Percentiles rank a stretch among this genome's conserved stretches.
Evolutionary conservation across 352 stramenopile species (phyloP).

Genomic region (Pythium apleroticum): DNA sequence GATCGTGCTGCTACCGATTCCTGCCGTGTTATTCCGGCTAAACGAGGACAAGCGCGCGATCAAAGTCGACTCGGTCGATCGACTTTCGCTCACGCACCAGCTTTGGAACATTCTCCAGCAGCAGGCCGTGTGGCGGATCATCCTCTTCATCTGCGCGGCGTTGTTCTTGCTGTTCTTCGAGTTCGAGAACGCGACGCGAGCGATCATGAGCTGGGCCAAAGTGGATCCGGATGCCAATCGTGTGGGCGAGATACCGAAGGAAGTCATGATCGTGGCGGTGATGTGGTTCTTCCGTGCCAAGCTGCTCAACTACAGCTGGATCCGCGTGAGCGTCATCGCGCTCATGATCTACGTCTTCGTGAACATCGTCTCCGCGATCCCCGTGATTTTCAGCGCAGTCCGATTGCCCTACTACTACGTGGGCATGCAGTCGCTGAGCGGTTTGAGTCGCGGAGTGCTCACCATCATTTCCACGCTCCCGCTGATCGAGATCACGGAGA

Average conservation of each 20-base stretch:
- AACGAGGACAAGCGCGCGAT: constrained; percentile 72
- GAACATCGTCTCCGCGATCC: constrained; percentile 35
- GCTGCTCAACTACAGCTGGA: constrained; percentile 77
- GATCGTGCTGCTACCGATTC: constrained; percentile 62
- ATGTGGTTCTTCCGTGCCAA: constrained; percentile 55
- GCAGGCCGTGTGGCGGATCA: constrained; percentile 70
- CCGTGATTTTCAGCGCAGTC: constrained; percentile 50
- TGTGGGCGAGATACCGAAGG: constrained; percentile 42
- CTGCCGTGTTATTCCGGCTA: constrained; percentile 58
- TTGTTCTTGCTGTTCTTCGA: constrained; percentile 64
- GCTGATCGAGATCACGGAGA: constrained; percentile 72
- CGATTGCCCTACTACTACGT: constrained; percentile 53
- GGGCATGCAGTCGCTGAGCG: constrained; percentile 40
- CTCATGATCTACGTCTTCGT: constrained; percentile 41
- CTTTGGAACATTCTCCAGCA: constrained; percentile 78
- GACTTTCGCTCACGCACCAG: constrained; percentile 53
- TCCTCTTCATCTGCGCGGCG: constrained; percentile 63
- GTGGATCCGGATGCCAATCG: constrained; percentile 41
- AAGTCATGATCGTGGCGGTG: constrained; percentile 44
- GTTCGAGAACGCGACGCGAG: constrained; percentile 55
- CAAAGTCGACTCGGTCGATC: constrained; percentile 69
- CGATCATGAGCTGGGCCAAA: constrained; percentile 50
- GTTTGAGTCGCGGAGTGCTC: constrained; percentile 38
- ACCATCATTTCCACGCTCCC: constrained; percentile 59
- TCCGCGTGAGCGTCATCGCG: constrained; percentile 48